These are phyloP conservation scores for Phialophora macrospora DNA, from an alignment of 2,329 filamentous ascomycete genomes.

Conservation along the genomic window DNA sequence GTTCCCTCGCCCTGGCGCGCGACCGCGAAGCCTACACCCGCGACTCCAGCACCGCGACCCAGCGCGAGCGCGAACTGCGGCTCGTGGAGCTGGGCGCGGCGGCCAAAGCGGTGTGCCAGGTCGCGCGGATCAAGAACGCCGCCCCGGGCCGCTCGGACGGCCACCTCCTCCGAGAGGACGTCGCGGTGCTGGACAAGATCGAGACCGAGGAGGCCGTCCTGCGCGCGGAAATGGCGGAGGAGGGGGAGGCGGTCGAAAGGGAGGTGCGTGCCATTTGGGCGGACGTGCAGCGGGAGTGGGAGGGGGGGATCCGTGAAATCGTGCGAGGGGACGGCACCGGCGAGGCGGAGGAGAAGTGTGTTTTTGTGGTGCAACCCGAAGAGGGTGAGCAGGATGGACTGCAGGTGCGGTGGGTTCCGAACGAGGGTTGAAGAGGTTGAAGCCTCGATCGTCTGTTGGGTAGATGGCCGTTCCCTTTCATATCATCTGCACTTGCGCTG, in stretches of 20 bases:
- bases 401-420: neutral
- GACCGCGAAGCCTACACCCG: slow-evolving; percentile 5
- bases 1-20: slow-evolving; percentile 16
- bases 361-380: neutral
- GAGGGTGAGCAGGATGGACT: neutral
- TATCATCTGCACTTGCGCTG: too few relatives aligned
- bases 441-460: neutral
- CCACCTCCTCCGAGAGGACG: neutral
- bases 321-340: slow-evolving; percentile 21
- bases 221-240: neutral
- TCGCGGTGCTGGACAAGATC: neutral
- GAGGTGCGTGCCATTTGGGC: slow-evolving; percentile 21
- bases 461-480: neutral
- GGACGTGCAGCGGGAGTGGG: slow-evolving; percentile 14
- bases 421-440: neutral
- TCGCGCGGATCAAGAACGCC: neutral
- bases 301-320: slow-evolving; percentile 20
- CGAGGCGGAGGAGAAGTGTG: slow-evolving; percentile 22
- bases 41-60: neutral
- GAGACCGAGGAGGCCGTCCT: neutral
- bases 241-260: neutral
- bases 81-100: slow-evolving; percentile 5
- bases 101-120: neutral
- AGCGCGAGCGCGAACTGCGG: neutral
- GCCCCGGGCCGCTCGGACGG: neutral